phyloP scores from a whole-genome alignment of 257 asterid species.

The Verbascum thapsus region DNA sequence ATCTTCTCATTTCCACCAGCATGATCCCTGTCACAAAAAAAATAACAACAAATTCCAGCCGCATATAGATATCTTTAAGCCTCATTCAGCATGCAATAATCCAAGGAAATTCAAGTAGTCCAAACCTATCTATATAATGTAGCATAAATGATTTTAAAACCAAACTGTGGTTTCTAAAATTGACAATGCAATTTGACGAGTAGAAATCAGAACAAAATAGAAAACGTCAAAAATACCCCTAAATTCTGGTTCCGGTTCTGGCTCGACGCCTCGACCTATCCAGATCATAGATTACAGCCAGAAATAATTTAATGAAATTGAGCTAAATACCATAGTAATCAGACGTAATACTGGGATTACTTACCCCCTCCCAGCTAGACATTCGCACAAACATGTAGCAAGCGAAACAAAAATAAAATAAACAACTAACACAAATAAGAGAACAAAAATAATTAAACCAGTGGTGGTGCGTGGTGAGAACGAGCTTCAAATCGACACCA shows the following conservation, averaged over 20 bases:
- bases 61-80: slow-evolving; percentile 9
- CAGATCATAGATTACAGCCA: too few relatives aligned
- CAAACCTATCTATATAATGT: background rate
- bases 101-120: slow-evolving; percentile 9
- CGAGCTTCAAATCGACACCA: slow-evolving; percentile 37
- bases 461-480: background rate
- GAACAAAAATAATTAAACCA: background rate
- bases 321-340: background rate
- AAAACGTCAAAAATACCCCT: too few relatives aligned
- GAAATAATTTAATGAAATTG: too few relatives aligned
- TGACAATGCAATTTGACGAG: too few relatives aligned
- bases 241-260: too few relatives aligned
- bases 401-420: background rate
- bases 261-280: too few relatives aligned
- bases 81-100: slow-evolving; percentile 1
- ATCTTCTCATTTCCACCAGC: slow-evolving; percentile 96
- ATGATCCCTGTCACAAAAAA: slow-evolving; percentile 71
- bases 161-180: background rate
- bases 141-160: background rate
- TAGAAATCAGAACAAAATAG: too few relatives aligned
- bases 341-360: background rate
- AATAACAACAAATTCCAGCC: background rate
- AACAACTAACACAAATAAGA: background rate
- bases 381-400: background rate
- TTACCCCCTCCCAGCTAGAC: background rate